Evolutionary conservation across 2,329 filamentous ascomycete species (phyloP), one percentile per base, ranked within the genome.

Genomic region (Nemania serpens): DNA sequence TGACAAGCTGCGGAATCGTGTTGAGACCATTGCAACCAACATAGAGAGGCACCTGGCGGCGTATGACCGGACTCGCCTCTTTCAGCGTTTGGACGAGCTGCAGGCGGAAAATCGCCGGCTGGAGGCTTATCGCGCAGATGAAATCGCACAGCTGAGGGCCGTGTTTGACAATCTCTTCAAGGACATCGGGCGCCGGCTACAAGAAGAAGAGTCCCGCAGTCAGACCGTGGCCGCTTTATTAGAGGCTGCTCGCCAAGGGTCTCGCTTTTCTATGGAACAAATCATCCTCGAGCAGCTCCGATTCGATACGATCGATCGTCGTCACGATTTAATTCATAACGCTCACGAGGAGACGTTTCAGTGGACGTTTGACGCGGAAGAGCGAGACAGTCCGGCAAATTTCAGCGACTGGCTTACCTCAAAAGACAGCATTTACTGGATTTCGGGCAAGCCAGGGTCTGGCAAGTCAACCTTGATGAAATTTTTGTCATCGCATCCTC

Each of bases 391-490:
- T 13, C 42, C 42, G 7, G 42, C 18, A 20, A 22, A 3, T 20
- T 33, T 47, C n/a, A n/a, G 5, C 15, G 13, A 33, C 4, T 47
- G 45, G 45, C 25, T 47, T 4, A 29, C 12, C 1, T 15, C 12
- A 2, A 4, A 33, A 3, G 13, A 47, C 7, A 55, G 48, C 12
- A 29, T 63, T 17, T 67, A 58, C 36, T 67, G 63, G 63, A 52
- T 67, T 33, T 43, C 45, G 13, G 66, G 66, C 10, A 67, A 66
- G 25, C 58, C 65, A 2, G 65, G 65, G 9, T 59, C 52, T 20
- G 65, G 65, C 9, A 67, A 67, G 25, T 67, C 65, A 10, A 67
- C 63, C 1, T 48, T 67, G 3, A 66, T 67, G 59, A 64, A 62
- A 12, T 64, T 53, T 42, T 34, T 67, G 0, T 45, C 42, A 5